Evolutionary conservation across 495 filamentous ascomycete genomes (phyloP).

Genomic region (Penicillium chermesinum): DNA sequence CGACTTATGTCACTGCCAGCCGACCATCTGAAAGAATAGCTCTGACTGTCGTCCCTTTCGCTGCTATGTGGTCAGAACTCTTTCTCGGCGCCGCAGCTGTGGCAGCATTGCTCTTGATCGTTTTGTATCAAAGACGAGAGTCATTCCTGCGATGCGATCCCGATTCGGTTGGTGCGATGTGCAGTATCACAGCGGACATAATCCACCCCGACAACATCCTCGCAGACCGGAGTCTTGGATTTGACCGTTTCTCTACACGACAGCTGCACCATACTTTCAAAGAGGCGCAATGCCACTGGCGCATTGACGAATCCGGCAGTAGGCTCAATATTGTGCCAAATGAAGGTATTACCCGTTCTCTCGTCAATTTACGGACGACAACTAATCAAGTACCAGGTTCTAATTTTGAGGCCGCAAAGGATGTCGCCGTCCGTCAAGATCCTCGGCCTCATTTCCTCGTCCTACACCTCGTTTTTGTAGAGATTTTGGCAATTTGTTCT

Average conservation of each 20-base stretch:
- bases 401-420: background rate
- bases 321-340: constrained; percentile 10
- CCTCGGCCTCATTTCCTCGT: constrained; percentile 25
- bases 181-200: constrained; percentile 8
- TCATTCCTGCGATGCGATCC: constrained; percentile 14
- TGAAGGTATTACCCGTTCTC: background rate
- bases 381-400: background rate
- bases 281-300: constrained; percentile 17
- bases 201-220: constrained; percentile 4
- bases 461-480: constrained; percentile 15
- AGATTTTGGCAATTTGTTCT: constrained; percentile 14
- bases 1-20: background rate
- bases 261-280: constrained; percentile 19
- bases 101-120: background rate
- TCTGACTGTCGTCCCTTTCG: constrained; percentile 4
- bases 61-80: constrained; percentile 14
- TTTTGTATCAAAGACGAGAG: constrained; percentile 9
- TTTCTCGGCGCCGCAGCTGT: constrained; percentile 1
- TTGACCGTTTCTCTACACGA: constrained; percentile 13
- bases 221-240: constrained; percentile 4
- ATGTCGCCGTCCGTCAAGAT: constrained; percentile 1
- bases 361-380: background rate
- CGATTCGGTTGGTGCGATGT: constrained; percentile 20
- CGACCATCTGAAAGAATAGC: background rate
- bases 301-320: background rate